Percentiles rank a stretch among this genome's conserved stretches.
Conservation (phyloP, 1,284 basidiomycete genomes). For the Tilletia setariae region DNA sequence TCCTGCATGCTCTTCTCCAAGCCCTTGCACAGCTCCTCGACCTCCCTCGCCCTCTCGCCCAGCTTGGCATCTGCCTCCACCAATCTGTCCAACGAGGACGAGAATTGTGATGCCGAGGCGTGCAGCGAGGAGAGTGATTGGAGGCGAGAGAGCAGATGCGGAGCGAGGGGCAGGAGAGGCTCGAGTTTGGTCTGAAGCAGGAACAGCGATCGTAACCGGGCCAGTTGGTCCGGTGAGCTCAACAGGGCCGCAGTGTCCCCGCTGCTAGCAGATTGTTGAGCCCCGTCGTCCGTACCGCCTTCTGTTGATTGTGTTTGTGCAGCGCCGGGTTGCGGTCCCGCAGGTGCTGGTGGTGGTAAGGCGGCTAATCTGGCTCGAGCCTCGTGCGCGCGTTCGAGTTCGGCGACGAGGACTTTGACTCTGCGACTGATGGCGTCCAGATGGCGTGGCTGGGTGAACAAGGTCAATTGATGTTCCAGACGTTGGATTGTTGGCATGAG, state of each 20-base stretch:
- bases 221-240: conserved; percentile 31
- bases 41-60: conserved; percentile 65
- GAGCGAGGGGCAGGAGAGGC: conserved; percentile 81
- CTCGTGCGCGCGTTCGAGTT: conserved; percentile 78
- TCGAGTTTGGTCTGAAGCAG: conserved; percentile 76
- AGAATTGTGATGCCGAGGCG: conserved; percentile 72
- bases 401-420: conserved; percentile 84
- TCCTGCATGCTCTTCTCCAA: conserved; percentile 61
- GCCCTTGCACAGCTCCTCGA: conserved; percentile 67
- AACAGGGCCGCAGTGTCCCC: not conserved
- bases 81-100: conserved; percentile 62
- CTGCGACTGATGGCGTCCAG: conserved; percentile 93
- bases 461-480: conserved; percentile 76
- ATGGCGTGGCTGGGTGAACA: conserved; percentile 91
- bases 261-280: not conserved
- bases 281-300: not conserved
- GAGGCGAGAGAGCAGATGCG: conserved; percentile 81
- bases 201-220: conserved; percentile 57
- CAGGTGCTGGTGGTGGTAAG: not conserved
- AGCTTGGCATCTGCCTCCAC: conserved; percentile 69
- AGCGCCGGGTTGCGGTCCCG: too few species aligned
- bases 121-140: conserved; percentile 80
- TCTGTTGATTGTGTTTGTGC: not conserved
- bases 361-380: conserved; percentile 51
- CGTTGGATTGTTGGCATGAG: conserved; percentile 75